Evolutionary conservation across 1,284 basidiomycete species (phyloP).

Genomic region (Heimioporus retisporus): DNA sequence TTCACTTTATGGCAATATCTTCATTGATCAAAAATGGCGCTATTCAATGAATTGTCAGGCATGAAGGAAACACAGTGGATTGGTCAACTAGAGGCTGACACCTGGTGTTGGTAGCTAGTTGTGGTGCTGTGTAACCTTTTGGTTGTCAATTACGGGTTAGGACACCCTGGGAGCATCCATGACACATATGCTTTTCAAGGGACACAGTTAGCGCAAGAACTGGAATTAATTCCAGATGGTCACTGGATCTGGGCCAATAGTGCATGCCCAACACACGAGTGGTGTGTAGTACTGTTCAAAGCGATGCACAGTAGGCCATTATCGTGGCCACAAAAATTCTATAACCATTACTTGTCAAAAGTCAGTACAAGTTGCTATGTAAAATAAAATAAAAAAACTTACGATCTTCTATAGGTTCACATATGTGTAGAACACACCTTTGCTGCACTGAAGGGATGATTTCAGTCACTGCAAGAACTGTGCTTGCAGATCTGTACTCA

Average conservation of each 20-base stretch:
- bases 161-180: slow-evolving; percentile 11
- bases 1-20: slow-evolving; percentile 13
- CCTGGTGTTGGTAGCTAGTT: background rate
- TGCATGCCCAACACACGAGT: too few species aligned
- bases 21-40: slow-evolving; percentile 14
- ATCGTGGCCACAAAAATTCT: background rate
- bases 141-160: slow-evolving; percentile 16
- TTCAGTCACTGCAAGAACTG: slow-evolving; percentile 4
- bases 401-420: background rate
- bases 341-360: slow-evolving; percentile 11
- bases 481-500: background rate
- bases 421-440: slow-evolving; percentile 9
- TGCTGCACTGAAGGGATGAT: background rate
- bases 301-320: background rate
- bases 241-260: too few species aligned
- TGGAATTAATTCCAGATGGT: too few species aligned
- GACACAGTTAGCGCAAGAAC: too few species aligned
- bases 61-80: background rate
- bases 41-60: slow-evolving; percentile 20
- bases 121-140: slow-evolving; percentile 14
- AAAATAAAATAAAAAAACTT: too few species aligned
- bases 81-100: too few species aligned
- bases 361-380: slow-evolving; percentile 1
- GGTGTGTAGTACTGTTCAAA: slow-evolving; percentile 15
- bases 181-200: too few species aligned